Evolutionary conservation across 2,329 filamentous ascomycete genomes (phyloP), one percentile per base, ranked within the genome.

Genomic region (Orbilia quercus): DNA sequence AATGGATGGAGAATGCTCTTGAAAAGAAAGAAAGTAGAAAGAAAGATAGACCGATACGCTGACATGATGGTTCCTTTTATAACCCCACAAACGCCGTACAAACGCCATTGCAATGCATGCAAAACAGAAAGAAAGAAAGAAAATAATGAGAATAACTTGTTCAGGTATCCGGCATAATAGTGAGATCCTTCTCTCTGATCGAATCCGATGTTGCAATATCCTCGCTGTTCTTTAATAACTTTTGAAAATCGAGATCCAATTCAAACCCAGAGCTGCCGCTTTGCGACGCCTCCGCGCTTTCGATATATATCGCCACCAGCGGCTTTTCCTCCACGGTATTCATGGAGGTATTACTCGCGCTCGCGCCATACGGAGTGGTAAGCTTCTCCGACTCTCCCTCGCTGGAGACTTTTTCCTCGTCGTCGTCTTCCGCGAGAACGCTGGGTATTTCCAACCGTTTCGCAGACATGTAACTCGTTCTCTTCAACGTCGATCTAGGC

Each of bases 381-480:
- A 22, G n/a, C 5, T 53, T 42, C 31, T 14, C 34, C 28, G n/a
- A n/a, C 25, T 63, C 58, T 45, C 23, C 63, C 4, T 34, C 50
- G 40, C 47, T 42, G 1, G 48, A 54, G 9, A 28, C 40, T 16
- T 34, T 45, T 22, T 67, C 63, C 11, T 59, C 34, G 18, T 71
- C 66, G 18, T 71, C 66, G 34, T 67, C 53, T 16, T 71, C 66
- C 12, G 40, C 31, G 31, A 71, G 31, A 7, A 57, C 66, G 9
- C 45, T 42, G 12, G 66, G 66, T 18, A 71, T 71, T 31, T 71
- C 66, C 51, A 71, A 18, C 34, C 18, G 63, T 28, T 71, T 71
- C 9, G 57, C 66, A 0, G 66, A 71, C 66, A 63, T 58, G 22
- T 64, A 64, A 42, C 66, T 71, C 1, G 50, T 20, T 23, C 66